These are phyloP conservation scores for Entomortierella beljakovae DNA, from an alignment of 192 early-diverging fungal genomes.

Conservation along the genomic window DNA sequence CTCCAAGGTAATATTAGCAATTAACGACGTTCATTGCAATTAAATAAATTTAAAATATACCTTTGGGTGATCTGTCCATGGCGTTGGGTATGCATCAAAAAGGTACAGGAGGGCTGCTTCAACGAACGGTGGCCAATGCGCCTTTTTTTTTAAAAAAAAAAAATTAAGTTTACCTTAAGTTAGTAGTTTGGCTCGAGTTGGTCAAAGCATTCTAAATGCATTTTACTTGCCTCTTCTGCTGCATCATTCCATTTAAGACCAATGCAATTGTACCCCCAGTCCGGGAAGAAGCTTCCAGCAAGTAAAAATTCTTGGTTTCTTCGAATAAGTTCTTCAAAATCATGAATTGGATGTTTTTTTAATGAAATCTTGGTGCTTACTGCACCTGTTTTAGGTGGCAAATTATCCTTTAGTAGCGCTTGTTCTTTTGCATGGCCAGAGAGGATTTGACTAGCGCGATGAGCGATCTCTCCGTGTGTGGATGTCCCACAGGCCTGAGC, in stretches of 20 bases:
- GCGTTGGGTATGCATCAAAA: slow-evolving; percentile 8
- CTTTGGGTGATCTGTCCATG: slow-evolving; percentile 4
- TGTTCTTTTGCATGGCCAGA: not conserved
- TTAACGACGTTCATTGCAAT: too few species aligned
- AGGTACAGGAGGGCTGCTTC: slow-evolving; percentile 10
- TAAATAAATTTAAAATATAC: not conserved
- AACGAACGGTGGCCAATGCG: slow-evolving; percentile 12
- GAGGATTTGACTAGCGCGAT: not conserved
- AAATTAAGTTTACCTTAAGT: not conserved
- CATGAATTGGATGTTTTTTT: not conserved
- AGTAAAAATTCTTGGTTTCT: not conserved
- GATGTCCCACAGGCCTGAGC: slow-evolving; percentile 1
- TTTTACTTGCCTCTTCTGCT: slow-evolving; percentile 8
- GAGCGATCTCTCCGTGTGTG: not conserved
- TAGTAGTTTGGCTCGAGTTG: not conserved
- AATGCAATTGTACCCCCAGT: slow-evolving; percentile 21
- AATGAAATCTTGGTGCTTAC: too few species aligned
- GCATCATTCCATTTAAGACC: slow-evolving; percentile 14
- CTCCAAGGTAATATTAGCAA: too few species aligned
- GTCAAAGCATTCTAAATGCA: not conserved
- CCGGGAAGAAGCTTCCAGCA: slow-evolving; percentile 15
- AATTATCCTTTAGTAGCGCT: not conserved
- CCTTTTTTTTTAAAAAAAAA: not conserved
- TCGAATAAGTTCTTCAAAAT: slow-evolving; percentile 12
- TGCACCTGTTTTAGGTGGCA: not conserved